Evolutionary conservation across 257 asterid species (phyloP), one percentile per base, ranked within the genome.

Genomic region (Solanum raphanifolium): DNA sequence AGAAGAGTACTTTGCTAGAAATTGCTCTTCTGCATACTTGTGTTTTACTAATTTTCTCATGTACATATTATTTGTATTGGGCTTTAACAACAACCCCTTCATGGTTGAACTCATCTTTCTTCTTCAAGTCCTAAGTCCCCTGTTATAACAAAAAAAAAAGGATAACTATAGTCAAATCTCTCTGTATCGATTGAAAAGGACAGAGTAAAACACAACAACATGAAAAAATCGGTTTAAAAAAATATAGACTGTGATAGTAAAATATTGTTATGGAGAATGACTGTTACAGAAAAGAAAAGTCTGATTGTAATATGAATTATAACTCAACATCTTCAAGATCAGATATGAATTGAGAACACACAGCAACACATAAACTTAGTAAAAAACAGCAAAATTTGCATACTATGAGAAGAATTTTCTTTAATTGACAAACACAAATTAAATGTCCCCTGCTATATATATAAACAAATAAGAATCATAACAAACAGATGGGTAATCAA

Each of bases 51-150:
- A 6, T 88, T 88, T 93, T 86, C 92, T 91, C 69, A 88, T 58
- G 84, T 89, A 55, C 71, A 86, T 88, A 83, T 92, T 90, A 48
- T 88, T 89, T 27, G 92, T 65, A 6, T 89, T 89, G 46, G 93
- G 91, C 86, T 94, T 94, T 72, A 93, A 78, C 82, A 93, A 60
- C 81, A 93, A 89, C 36, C 88, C 94, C 89, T 94, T 90, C 89
- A 89, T 89, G 31, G 90, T 73, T 29, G 78, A 46, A 18, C 94
- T 91, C 87, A 95, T 88, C 82, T 21, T 74, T 34, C 97, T 94
- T 94, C 87, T 79, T 89, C 83, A 39, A 83, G 62, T 52, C 62
- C 62, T 0, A 1, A 48, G 21, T 52, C n/a, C 4, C 83, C 35
- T 39, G 35, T 25, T 76, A 23, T 38, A 41, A 78, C n/a, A 34